Base-by-base conservation (phyloP, 345 rosid genomes). In the Populus alba region DNA sequence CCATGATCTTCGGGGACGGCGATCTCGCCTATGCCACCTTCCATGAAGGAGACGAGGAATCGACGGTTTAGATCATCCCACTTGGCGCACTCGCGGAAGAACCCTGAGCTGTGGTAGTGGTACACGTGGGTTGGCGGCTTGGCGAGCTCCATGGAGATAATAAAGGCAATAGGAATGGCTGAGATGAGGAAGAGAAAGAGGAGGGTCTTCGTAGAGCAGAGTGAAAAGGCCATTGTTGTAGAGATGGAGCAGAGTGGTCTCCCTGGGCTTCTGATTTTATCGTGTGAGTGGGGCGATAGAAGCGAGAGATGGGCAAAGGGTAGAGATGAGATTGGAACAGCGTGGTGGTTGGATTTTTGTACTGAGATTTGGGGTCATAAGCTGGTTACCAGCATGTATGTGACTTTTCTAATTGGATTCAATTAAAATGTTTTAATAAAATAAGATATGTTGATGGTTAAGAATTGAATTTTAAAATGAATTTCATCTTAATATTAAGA, bases 51-150 rank as follows among this genome's bases (percentile, higher is more conserved):
- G 81, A 92, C 91, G 81, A 95, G 87, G 88, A 95, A 95, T 23
- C 97, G 90, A 70, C 83, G 87, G 81, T 86, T 75, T 20, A 70
- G 79, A 4, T 83, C 88, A 84, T 95, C 98, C 98, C 98, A 95
- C 90, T 93, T 92, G 77, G 95, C 93, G 86, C 91, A 87, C 88
- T 93, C 98, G 23, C 97, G 92, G 84, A 95, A 23, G 83, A 80
- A 89, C 22, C 93, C 94, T 80, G 90, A 66, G 88, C 94, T 89
- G 45, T 87, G 89, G 89, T 91, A 95, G 81, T 80, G 90, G 86
- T 84, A 86, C 72, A 89, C 94, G 69, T 87, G 97, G 47, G 91
- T 91, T 20, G 93, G 4, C 8, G 97, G 88, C 2, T 74, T 68
- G 59, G 91, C 76, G 37, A 84, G 81, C 81, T 95, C 97, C 29